Evolutionary conservation across 1,284 basidiomycete genomes (phyloP).

Genomic region (Meripilus lineatus): DNA sequence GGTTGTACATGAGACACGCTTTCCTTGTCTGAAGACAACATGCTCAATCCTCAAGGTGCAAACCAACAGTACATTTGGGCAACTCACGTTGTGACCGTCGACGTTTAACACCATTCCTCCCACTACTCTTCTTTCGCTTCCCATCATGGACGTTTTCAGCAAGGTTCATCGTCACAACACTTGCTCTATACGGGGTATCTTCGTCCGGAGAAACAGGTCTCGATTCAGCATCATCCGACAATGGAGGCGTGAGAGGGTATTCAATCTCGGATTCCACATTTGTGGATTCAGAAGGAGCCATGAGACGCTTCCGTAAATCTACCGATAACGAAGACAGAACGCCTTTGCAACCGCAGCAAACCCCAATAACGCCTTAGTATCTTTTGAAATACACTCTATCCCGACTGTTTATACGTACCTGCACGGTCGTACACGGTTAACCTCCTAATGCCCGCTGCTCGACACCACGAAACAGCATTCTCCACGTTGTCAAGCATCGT

Average conservation of each 20-base stretch:
- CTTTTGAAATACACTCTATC: no score
- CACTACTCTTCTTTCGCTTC: conserved; percentile 13
- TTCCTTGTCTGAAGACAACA: conserved; percentile 10
- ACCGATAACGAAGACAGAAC: conserved; percentile 37
- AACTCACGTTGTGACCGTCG: conserved; percentile 9
- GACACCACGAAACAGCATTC: conserved; percentile 55
- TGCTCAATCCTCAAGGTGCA: no score
- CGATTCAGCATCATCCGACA: conserved; percentile 63
- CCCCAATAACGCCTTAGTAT: no score
- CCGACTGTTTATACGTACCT: conserved; percentile 54
- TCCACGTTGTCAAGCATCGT: conserved; percentile 49
- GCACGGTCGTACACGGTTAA: conserved; percentile 67
- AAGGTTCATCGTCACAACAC: conserved; percentile 35
- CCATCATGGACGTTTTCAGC: conserved; percentile 14
- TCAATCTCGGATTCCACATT: conserved; percentile 46
- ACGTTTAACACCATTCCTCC: conserved; percentile 18
- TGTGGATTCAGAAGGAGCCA: conserved; percentile 36
- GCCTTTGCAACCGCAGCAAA: no score
- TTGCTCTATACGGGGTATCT: conserved; percentile 24
- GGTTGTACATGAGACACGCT: conserved; percentile 2
- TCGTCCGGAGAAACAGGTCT: conserved; percentile 50
- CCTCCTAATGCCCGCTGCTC: conserved; percentile 46
- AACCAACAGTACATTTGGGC: background rate
- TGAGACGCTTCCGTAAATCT: conserved; percentile 35
- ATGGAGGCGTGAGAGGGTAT: conserved; percentile 68